A percentile compares a stretch with the other conserved stretches of the same genome.
Conservation (phyloP, 2,329 filamentous ascomycete genomes). For the Cladophialophora chaetospira region DNA sequence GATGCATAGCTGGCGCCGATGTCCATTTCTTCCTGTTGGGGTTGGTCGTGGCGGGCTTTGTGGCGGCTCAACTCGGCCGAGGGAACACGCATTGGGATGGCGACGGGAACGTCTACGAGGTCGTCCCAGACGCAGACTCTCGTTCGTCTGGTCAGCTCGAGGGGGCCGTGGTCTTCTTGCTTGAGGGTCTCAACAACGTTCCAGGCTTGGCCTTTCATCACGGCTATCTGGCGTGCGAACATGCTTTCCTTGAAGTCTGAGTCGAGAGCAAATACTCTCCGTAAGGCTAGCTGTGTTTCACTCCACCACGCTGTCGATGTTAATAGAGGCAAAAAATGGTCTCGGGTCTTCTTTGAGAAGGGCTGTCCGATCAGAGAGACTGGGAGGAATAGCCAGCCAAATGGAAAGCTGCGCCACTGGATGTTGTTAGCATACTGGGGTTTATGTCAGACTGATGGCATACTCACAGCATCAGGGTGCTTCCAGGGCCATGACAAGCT, state of each 20-base stretch:
- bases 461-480: constrained; percentile 79
- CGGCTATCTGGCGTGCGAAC: constrained; percentile 97
- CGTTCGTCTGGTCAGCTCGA: constrained; percentile 86
- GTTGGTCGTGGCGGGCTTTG: constrained; percentile 43
- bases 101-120: constrained; percentile 90
- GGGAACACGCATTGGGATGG: constrained; percentile 82
- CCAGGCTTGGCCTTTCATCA: constrained; percentile 99
- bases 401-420: constrained; percentile 83
- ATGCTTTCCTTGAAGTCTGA: constrained; percentile 97
- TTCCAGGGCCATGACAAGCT: constrained; percentile 99
- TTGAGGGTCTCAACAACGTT: constrained; percentile 98
- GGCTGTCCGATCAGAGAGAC: constrained; percentile 95
- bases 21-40: constrained; percentile 77
- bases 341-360: constrained; percentile 88
- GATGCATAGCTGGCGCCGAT: constrained; percentile 72
- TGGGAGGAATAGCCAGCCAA: constrained; percentile 96
- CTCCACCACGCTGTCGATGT: constrained; percentile 97
- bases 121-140: constrained; percentile 98
- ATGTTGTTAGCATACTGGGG: constrained; percentile 5
- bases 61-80: constrained; percentile 80
- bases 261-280: constrained; percentile 86
- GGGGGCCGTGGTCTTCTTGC: constrained; percentile 83
- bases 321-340: constrained; percentile 92
- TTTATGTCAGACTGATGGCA: not conserved
- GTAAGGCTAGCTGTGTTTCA: constrained; percentile 83